phyloP scores from a whole-genome alignment of 2,329 filamentous ascomycete genomes.

The Epichloe scottii region DNA sequence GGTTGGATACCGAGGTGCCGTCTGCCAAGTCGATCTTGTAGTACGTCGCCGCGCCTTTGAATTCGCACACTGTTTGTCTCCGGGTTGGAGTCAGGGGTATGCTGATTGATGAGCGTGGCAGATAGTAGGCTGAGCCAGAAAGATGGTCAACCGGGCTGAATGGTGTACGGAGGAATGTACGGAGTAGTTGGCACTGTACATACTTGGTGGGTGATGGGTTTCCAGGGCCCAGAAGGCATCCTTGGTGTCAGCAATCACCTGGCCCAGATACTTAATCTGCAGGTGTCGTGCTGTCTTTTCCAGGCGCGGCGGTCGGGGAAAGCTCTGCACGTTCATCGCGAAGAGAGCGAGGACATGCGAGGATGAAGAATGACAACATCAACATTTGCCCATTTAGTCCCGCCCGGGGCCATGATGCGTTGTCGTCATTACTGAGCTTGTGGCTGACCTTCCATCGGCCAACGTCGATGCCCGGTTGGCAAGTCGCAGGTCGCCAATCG shows the following conservation, averaged over 20 bases:
- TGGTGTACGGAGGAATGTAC: no score
- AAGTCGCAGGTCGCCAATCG: no score
- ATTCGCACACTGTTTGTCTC: slow-evolving; percentile 41
- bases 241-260: slow-evolving; percentile 44
- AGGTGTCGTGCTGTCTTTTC: slow-evolving; percentile 42
- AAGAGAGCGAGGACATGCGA: not conserved
- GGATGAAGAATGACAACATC: not conserved
- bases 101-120: slow-evolving; percentile 37
- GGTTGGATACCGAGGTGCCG: slow-evolving; percentile 30
- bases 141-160: not conserved
- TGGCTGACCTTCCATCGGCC: not conserved
- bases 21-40: slow-evolving; percentile 33
- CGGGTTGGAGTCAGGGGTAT: slow-evolving; percentile 33
- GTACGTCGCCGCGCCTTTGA: slow-evolving; percentile 49
- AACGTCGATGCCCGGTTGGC: no score
- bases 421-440: not conserved
- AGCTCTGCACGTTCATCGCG: slow-evolving; percentile 36
- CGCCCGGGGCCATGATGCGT: not conserved
- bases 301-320: slow-evolving; percentile 45
- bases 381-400: no score
- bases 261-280: slow-evolving; percentile 41
- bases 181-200: slow-evolving; percentile 10
- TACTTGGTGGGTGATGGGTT: slow-evolving; percentile 49
- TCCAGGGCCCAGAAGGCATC: slow-evolving; percentile 50
- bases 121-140: slow-evolving; percentile 39